Evolutionary conservation across 225 moss, liverwort and hornwort genomes (phyloP), one percentile per base, ranked within the genome.

Genomic region (Asterella californica): DNA sequence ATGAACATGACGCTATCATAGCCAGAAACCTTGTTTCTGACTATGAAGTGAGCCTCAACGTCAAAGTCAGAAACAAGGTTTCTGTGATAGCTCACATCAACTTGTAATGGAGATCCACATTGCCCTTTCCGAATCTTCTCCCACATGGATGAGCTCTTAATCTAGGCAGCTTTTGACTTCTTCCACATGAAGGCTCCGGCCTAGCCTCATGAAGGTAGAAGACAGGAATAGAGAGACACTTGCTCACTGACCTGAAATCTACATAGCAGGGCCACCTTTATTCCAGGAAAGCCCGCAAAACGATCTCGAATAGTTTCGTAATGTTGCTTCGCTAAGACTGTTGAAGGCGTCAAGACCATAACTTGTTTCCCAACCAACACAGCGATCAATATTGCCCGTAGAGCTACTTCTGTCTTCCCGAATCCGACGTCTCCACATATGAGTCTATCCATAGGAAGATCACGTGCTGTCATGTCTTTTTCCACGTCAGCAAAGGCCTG

Each of bases 361-460:
- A 82, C 88, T 87, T 94, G 96, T 81, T 85, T 89, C 53, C 96
- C 92, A 78, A 92, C 88, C 50, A 85, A 83, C 34, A 89, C 89
- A 76, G 84, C 90, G 77, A 88, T 63, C 62, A 94, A 89, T 9
- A 90, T 83, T 30, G 94, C 96, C 75, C 96, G 90, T 75, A 96
- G 80, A 64, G 96, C 94, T 62, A 94, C 96, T 83, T 96, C 96
- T 25, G 96, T 96, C 89, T 96, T 94, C 25, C 96, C 96, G 79
- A 96, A 96, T 17, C 96, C 94, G 25, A 96, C 94, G 70, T 96
- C 96, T 72, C 96, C 94, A 52, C 92, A 96, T 66, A 94, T 87
- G 33, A 96, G 92, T 60, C 96, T 89, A 80, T 96, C 96, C 96
- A 96, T 96, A 64, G 96, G 96, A 10, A 90, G 92, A 79, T 96